Percentiles rank a stretch among this genome's conserved stretches.
These are phyloP conservation scores for Kodamaea plutei DNA, from an alignment of 1,139 yeast species.

Conservation along the genomic window DNA sequence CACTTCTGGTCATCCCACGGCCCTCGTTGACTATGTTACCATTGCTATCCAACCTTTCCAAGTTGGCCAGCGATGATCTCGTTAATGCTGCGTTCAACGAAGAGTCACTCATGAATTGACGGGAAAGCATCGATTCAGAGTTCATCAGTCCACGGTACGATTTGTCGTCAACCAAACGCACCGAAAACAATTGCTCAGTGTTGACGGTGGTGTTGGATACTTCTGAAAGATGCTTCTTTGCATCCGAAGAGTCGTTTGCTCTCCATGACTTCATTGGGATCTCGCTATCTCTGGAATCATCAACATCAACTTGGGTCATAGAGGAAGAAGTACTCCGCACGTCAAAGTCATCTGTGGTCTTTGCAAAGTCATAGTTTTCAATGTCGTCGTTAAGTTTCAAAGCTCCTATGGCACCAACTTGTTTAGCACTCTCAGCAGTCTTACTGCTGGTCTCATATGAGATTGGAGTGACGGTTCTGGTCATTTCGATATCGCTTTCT, in stretches of 20 bases:
- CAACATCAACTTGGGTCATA: constrained; percentile 35
- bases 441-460: constrained; percentile 28
- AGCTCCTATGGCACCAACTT: constrained; percentile 48
- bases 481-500: constrained; percentile 13
- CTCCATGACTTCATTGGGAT: constrained; percentile 74
- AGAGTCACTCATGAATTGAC: constrained; percentile 26
- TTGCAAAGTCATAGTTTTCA: constrained; percentile 10
- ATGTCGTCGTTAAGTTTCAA: constrained; percentile 46
- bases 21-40: constrained; percentile 44
- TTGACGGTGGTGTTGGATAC: constrained; percentile 81
- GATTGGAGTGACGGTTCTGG: constrained; percentile 37
- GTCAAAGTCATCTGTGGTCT: constrained; percentile 14
- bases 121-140: constrained; percentile 25
- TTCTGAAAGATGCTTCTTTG: constrained; percentile 36
- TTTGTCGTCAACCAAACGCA: constrained; percentile 66
- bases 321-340: constrained; percentile 29
- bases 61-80: constrained; percentile 40
- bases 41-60: constrained; percentile 51
- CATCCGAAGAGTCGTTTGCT: constrained; percentile 35
- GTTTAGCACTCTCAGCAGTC: constrained; percentile 33
- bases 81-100: constrained; percentile 27
- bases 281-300: constrained; percentile 30
- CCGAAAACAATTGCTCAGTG: constrained; percentile 78
- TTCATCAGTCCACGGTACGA: constrained; percentile 25
- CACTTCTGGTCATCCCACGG: constrained; percentile 11